These are phyloP conservation scores for Pharnaceum exiguum DNA, from an alignment of 148 eudicot genomes.

Conservation along the genomic window DNA sequence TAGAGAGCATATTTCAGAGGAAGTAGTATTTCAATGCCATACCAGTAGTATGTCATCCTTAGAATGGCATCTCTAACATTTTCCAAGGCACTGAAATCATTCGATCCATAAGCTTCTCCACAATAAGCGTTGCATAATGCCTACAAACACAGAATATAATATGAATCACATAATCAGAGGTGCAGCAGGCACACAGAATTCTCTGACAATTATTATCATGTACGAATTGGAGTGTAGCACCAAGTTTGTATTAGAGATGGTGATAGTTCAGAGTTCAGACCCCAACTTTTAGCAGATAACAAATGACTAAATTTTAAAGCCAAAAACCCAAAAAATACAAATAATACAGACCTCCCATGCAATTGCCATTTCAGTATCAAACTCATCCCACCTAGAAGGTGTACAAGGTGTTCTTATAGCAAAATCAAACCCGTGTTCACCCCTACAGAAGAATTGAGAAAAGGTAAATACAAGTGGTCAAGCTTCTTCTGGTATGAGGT, in stretches of 20 bases:
- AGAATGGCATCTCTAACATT: conserved; percentile 80
- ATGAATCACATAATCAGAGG: neutral
- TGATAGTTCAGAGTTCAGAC: no score
- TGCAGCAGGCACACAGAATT: conserved; percentile 1
- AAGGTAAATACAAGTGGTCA: neutral
- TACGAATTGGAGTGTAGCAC: no score
- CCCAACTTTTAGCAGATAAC: neutral
- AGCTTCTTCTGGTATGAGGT: neutral
- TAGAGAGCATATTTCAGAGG: neutral
- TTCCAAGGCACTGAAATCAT: conserved; percentile 67
- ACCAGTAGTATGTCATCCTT: conserved; percentile 96
- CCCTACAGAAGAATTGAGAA: conserved; percentile 40
- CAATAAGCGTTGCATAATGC: conserved; percentile 81
- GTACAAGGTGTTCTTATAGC: conserved; percentile 90
- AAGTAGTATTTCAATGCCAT: conserved; percentile 6
- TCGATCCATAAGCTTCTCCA: conserved; percentile 77
- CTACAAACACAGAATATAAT: conserved; percentile 32
- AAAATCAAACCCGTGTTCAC: conserved; percentile 80
- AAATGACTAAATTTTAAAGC: neutral
- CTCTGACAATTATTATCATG: neutral
- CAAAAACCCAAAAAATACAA: neutral
- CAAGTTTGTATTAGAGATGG: no score
- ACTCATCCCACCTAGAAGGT: conserved; percentile 89
- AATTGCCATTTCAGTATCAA: conserved; percentile 78
- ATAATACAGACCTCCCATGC: conserved; percentile 80